Conservation (phyloP, 1,139 yeast species). For the Debaryomyces sp. region DNA sequence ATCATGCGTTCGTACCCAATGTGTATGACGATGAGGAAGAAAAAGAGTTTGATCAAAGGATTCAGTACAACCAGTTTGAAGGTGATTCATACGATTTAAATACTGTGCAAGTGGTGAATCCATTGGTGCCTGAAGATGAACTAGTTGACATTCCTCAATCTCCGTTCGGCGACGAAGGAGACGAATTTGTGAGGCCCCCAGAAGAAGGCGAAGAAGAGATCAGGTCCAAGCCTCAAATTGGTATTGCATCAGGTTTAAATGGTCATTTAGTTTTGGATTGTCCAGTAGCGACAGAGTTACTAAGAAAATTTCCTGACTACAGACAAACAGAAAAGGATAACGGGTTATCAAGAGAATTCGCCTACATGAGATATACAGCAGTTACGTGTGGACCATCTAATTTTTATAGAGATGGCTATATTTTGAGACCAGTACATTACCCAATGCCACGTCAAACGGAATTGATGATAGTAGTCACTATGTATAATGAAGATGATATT, state of each 20-base stretch:
- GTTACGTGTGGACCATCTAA: conserved; percentile 55
- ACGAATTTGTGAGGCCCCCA: conserved; percentile 30
- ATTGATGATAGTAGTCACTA: conserved; percentile 49
- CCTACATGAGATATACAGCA: conserved; percentile 53
- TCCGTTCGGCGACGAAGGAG: conserved; percentile 36
- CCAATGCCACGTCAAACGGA: conserved; percentile 50
- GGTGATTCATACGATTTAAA: conserved; percentile 51
- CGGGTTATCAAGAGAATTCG: conserved; percentile 48
- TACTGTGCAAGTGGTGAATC: conserved; percentile 28
- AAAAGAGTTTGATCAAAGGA: conserved; percentile 42
- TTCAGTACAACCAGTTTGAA: conserved; percentile 43
- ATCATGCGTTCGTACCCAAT: conserved; percentile 51
- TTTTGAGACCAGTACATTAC: conserved; percentile 49
- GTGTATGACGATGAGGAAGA: conserved; percentile 49
- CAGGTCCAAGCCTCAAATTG: conserved; percentile 40
- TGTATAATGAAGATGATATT: conserved; percentile 54
- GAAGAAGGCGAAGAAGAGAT: conserved; percentile 37
- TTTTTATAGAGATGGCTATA: conserved; percentile 47
- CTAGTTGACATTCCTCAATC: conserved; percentile 22
- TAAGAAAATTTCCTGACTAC: conserved; percentile 48
- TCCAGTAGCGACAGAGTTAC: conserved; percentile 51
- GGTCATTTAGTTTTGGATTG: conserved; percentile 55
- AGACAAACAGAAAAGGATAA: conserved; percentile 36
- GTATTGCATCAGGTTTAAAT: conserved; percentile 44
- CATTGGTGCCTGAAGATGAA: conserved; percentile 10